Conservation (phyloP, 371 early-diverging fungal species). For the Mucor irregularis region DNA sequence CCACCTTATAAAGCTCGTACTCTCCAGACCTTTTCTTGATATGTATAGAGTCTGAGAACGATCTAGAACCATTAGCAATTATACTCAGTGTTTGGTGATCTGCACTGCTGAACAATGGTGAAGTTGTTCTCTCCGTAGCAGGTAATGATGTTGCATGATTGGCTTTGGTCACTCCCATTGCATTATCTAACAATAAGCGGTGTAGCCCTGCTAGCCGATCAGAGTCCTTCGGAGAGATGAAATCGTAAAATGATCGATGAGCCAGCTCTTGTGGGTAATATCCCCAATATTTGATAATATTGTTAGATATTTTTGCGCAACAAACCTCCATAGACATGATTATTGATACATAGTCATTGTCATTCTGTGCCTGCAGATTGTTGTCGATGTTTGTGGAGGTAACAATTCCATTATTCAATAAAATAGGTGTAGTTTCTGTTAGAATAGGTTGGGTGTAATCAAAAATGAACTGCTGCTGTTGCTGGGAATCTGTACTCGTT, state of each 20-base stretch:
- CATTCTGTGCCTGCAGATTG: background rate
- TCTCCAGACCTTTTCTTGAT: conserved; percentile 54
- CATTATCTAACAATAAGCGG: conserved; percentile 48
- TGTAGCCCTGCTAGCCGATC: conserved; percentile 46
- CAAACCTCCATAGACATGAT: conserved; percentile 57
- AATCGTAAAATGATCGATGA: conserved; percentile 58
- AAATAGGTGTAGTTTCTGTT: background rate
- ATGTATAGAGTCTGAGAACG: conserved; percentile 53
- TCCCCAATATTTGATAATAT: conserved; percentile 54
- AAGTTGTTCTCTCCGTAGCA: conserved; percentile 51
- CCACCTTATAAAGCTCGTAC: conserved; percentile 46
- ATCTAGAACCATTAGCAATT: conserved; percentile 39
- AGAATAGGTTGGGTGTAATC: background rate
- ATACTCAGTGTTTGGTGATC: conserved; percentile 31
- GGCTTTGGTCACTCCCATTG: conserved; percentile 31
- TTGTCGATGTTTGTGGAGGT: background rate
- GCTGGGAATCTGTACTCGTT: background rate
- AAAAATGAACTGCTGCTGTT: background rate
- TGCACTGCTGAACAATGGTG: conserved; percentile 35
- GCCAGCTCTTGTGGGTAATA: conserved; percentile 61
- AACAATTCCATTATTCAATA: background rate
- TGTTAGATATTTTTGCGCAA: conserved; percentile 61
- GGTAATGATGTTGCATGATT: conserved; percentile 20
- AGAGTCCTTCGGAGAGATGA: conserved; percentile 46
- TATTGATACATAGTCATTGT: conserved; percentile 23